Conservation (phyloP, 306 rosid genomes). For the Gynostemma pentaphyllum region DNA sequence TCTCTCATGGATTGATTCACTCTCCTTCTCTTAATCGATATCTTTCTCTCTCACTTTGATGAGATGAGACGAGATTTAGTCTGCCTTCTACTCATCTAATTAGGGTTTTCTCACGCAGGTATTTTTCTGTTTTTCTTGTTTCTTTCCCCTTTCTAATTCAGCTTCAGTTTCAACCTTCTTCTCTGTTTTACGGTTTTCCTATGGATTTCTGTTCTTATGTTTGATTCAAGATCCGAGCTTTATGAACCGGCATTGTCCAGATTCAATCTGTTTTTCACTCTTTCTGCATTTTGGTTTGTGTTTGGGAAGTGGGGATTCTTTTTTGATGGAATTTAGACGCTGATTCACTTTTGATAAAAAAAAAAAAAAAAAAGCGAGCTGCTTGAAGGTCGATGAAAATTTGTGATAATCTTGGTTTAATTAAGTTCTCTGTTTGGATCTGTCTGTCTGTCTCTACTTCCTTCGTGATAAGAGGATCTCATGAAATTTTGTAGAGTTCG, state of each 20-base stretch:
- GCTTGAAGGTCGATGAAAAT: neutral
- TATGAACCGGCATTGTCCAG: slow-evolving; percentile 16
- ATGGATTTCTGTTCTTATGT: neutral
- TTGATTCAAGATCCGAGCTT: slow-evolving; percentile 9
- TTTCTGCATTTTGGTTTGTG: neutral
- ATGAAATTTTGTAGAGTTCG: neutral
- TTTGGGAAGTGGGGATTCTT: neutral
- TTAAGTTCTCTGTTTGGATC: slow-evolving; percentile 4
- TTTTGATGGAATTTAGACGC: neutral
- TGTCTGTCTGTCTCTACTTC: neutral
- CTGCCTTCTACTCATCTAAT: neutral
- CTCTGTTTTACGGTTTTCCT: neutral
- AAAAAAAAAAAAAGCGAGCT: neutral
- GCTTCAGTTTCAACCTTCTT: neutral
- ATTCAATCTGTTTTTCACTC: neutral
- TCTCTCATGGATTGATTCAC: neutral
- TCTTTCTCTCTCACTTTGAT: neutral
- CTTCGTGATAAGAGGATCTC: neutral
- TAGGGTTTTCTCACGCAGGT: neutral
- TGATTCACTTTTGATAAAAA: neutral
- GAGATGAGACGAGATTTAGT: too few relatives aligned
- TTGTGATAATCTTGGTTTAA: neutral
- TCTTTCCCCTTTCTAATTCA: slow-evolving; percentile 1
- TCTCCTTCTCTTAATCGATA: slow-evolving; percentile 1
- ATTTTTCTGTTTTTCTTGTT: neutral